Evolutionary conservation across 2,329 filamentous ascomycete species (phyloP).

Genomic region (Helminthosporium solani): DNA sequence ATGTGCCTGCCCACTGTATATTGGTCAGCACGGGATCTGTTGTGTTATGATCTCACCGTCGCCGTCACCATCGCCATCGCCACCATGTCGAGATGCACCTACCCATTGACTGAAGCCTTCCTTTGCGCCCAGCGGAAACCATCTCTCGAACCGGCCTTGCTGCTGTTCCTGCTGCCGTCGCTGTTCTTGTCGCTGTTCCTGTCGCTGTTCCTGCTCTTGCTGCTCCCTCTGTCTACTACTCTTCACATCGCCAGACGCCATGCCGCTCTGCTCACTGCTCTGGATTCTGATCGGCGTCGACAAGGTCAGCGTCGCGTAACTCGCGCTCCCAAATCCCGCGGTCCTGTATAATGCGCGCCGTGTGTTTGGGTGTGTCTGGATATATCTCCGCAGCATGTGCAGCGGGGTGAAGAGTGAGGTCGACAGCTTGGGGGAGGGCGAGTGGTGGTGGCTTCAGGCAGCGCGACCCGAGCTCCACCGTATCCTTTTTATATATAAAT

Average conservation of each 20-base stretch:
- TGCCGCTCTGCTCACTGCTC: conserved; percentile 25
- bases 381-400: conserved; percentile 36
- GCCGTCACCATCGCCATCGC: too few species aligned
- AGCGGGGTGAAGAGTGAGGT: conserved; percentile 32
- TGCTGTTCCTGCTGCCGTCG: conserved; percentile 38
- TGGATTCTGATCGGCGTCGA: conserved; percentile 30
- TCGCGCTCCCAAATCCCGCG: conserved; percentile 34
- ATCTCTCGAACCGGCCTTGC: conserved; percentile 42
- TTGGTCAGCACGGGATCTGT: conserved; percentile 5
- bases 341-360: conserved; percentile 26
- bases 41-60: not conserved
- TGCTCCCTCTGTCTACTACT: conserved; percentile 47
- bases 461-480: not conserved
- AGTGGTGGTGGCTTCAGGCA: not conserved
- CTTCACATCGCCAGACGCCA: conserved; percentile 30
- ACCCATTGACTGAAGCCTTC: conserved; percentile 92
- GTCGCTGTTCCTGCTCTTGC: conserved; percentile 43
- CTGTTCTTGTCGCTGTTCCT: too few species aligned
- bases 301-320: conserved; percentile 31
- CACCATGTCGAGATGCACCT: too few species aligned
- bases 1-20: conserved; percentile 77
- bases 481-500: not conserved
- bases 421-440: conserved; percentile 35
- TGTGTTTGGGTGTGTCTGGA: conserved; percentile 23
- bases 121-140: conserved; percentile 88